Conservation (phyloP, 306 rosid species). For the apple (Malus domestica) region ASM211411v1 NC_041792.1:30038907-30039406, state of each 20-base stretch:
- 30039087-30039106: constrained; percentile 19
- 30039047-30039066: constrained; percentile 20
- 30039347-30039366: constrained; percentile 19
- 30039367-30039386: constrained; percentile 18
- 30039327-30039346: constrained; percentile 19
- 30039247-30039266: constrained; percentile 44
- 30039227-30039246: constrained; percentile 66
- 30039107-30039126: constrained; percentile 21
- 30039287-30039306: constrained; percentile 23
- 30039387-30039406: constrained; percentile 19
- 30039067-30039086: constrained; percentile 21
- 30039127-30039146: constrained; percentile 37
- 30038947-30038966: constrained; percentile 48
- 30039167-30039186: constrained; percentile 25
- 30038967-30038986: constrained; percentile 54
- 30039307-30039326: constrained; percentile 26
- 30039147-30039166: constrained; percentile 24
- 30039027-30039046: constrained; percentile 47
- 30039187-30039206: constrained; percentile 35
- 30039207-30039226: constrained; percentile 67
- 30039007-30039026: constrained; percentile 56
- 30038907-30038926: constrained; percentile 25
- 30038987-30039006: constrained; percentile 58
- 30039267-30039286: constrained; percentile 31
- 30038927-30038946: constrained; percentile 28